Percentiles rank a stretch among this genome's conserved stretches.
These are phyloP conservation scores for Phytopythium oedochilum DNA, from an alignment of 352 stramenopile genomes.

Conservation along the genomic window DNA sequence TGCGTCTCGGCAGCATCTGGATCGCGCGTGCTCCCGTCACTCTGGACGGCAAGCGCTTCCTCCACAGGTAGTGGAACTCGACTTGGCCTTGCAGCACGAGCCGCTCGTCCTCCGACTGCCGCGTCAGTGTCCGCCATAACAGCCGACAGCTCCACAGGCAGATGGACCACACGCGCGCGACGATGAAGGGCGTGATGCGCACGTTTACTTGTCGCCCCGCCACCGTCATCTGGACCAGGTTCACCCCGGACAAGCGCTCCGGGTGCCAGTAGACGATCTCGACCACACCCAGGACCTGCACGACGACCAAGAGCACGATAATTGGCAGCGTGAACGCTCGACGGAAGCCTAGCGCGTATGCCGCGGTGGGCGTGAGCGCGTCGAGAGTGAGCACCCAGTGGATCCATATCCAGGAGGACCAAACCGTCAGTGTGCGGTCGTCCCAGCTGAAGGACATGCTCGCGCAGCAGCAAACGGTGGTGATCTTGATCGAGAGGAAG, in stretches of 20 bases:
- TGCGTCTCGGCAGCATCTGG: background rate
- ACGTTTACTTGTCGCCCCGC: constrained; percentile 7
- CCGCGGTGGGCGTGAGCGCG: constrained; percentile 16
- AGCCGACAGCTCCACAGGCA: constrained; percentile 22
- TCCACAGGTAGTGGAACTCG: constrained; percentile 23
- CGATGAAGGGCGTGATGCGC: constrained; percentile 12
- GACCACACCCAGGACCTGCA: constrained; percentile 17
- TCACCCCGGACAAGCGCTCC: constrained; percentile 7
- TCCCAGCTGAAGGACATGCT: constrained; percentile 18
- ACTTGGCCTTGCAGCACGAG: constrained; percentile 15
- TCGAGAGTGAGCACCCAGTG: constrained; percentile 27
- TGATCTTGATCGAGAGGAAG: constrained; percentile 20
- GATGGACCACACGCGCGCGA: constrained; percentile 16
- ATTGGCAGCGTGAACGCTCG: constrained; percentile 11
- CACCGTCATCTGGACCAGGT: constrained; percentile 9
- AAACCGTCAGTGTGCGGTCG: constrained; percentile 8
- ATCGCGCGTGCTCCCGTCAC: background rate
- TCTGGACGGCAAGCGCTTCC: background rate
- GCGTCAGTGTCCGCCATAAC: constrained; percentile 15
- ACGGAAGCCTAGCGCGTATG: constrained; percentile 15
- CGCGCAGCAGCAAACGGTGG: constrained; percentile 11
- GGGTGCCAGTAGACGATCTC: constrained; percentile 20
- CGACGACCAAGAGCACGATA: constrained; percentile 8
- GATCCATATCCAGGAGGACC: constrained; percentile 26
- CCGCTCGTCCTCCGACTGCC: constrained; percentile 16